Evolutionary conservation across 2,329 filamentous ascomycete species (phyloP), one percentile per base, ranked within the genome.

Genomic region (Cercospora sojina): DNA sequence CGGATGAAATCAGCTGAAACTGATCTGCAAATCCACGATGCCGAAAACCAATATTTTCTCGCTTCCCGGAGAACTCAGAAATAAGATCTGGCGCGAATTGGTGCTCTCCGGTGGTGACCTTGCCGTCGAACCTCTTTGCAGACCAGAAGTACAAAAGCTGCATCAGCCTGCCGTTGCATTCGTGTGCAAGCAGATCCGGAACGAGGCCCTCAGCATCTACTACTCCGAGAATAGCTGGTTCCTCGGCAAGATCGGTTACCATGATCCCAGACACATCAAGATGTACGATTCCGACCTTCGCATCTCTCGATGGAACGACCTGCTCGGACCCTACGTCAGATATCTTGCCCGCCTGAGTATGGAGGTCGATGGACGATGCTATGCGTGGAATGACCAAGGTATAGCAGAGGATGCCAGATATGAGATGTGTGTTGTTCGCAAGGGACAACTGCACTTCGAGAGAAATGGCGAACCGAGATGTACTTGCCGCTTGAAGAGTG

Each of bases 151-250:
- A 6, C 53, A 43, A 20, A 66, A 64, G 35, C 62, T 70, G 9
- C 64, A 64, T 23, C 69, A 70, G 61, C 69, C 67, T 12, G 66
- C 69, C 25, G 38, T 64, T 23, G 56, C 69, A 13, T 68, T 70
- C 60, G 66, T 64, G 7, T 70, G 62, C 64, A 62, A 61, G 25
- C 53, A 61, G 25, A 43, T 71, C 20, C 69, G 70, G 5, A 35
- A 66, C 25, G 70, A 71, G 61, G 67, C 66, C 16, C 62, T 71
- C 12, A 64, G 60, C 64, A 70, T 71, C 51, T 72, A 67, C 67
- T 72, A 71, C 56, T 57, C 69, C 35, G 69, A 69, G 27, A 72
- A 71, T 53, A 63, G 57, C 35, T 72, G 69, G 64, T 66, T 64
- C 61, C 64, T 71, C 1, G 69, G 68, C 43, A 70, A 68, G 60